These are phyloP conservation scores for Cyclotella sp. DNA, from an alignment of 108 stramenopile species.

Conservation along the genomic window DNA sequence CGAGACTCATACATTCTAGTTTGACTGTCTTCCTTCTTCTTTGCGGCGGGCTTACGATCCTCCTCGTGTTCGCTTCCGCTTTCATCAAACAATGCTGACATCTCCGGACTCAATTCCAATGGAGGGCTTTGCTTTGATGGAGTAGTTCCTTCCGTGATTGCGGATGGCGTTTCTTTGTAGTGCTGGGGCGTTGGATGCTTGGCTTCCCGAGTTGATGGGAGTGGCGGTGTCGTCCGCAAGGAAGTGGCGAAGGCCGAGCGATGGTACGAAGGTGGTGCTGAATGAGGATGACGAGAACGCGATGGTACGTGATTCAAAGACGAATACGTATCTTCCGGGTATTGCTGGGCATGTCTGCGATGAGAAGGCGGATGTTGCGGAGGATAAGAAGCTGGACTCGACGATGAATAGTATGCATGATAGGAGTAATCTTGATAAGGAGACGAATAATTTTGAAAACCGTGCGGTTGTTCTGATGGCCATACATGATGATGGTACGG, in stretches of 20 bases:
- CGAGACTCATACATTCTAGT: background rate
- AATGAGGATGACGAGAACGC: background rate
- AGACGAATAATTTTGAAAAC: slow-evolving; percentile 2
- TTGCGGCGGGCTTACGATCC: slow-evolving; percentile 47
- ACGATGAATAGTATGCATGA: slow-evolving; percentile 29
- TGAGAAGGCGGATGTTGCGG: background rate
- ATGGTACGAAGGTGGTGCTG: slow-evolving; percentile 19
- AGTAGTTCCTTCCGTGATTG: slow-evolving; percentile 29
- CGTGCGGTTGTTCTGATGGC: background rate
- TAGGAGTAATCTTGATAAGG: slow-evolving; percentile 15
- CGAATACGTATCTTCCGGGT: background rate
- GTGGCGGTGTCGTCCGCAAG: background rate
- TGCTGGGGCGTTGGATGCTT: background rate
- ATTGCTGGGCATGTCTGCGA: background rate
- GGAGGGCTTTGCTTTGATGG: slow-evolving; percentile 12
- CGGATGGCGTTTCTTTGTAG: slow-evolving; percentile 17
- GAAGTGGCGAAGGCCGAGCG: background rate
- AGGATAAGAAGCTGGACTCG: slow-evolving; percentile 1
- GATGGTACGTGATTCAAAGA: background rate
- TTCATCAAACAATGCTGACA: background rate
- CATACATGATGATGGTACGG: background rate
- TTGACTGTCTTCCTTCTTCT: background rate
- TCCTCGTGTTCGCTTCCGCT: slow-evolving; percentile 40
- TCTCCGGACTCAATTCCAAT: slow-evolving; percentile 12
- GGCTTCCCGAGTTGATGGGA: background rate